These are phyloP conservation scores for Solidago caesia DNA, from an alignment of 129 eudicot species.

Conservation along the genomic window DNA sequence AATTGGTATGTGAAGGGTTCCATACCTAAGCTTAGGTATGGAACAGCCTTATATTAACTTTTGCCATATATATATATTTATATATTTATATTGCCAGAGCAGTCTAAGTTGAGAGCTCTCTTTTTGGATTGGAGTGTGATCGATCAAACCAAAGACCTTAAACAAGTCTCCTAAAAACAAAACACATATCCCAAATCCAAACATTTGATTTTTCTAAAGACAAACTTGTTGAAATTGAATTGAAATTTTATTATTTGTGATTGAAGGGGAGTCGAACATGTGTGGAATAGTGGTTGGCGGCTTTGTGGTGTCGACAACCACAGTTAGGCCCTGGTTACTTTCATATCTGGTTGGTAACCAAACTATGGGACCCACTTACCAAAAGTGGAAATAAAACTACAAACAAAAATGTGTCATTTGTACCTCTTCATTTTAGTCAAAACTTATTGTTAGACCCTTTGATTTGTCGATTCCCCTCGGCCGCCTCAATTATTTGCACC, in stretches of 20 bases:
- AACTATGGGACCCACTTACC: slow-evolving; percentile 29
- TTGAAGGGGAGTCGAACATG: slow-evolving; percentile 20
- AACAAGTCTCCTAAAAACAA: not conserved
- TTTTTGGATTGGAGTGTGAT: not conserved
- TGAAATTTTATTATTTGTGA: not conserved
- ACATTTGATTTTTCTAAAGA: not conserved
- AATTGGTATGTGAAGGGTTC: too few species aligned
- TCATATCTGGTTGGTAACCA: slow-evolving; percentile 42
- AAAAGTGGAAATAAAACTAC: not conserved
- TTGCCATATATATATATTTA: too few species aligned
- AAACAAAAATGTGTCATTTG: not conserved
- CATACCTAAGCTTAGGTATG: too few species aligned
- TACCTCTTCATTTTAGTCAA: not conserved
- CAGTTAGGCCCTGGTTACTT: slow-evolving; percentile 25
- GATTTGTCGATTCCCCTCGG: slow-evolving; percentile 2
- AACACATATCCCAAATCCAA: not conserved
- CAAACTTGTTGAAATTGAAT: not conserved
- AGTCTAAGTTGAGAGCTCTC: too few species aligned
- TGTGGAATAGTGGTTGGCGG: slow-evolving; percentile 34
- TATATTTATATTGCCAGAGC: too few species aligned
- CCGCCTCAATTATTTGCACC: not conserved
- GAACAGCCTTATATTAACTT: too few species aligned
- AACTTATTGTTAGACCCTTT: not conserved
- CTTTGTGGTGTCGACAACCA: slow-evolving; percentile 10
- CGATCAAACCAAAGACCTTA: not conserved